Evolutionary conservation across 2,329 filamentous ascomycete genomes (phyloP).

Genomic region (Achaetomium macrosporum): DNA sequence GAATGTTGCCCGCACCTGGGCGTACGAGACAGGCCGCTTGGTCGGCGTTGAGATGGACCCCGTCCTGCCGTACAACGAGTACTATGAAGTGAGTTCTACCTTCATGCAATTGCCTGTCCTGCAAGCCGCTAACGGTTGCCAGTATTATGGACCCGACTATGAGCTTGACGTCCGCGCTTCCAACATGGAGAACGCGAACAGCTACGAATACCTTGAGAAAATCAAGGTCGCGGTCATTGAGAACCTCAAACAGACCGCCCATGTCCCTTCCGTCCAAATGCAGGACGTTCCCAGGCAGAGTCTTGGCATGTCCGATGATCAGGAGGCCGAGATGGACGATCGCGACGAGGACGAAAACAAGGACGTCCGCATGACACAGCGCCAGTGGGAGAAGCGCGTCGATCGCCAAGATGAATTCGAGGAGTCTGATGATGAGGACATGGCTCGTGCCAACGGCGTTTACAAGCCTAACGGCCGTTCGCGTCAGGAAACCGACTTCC

Average conservation of each 20-base stretch:
- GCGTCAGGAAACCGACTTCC: slow-evolving; percentile 48
- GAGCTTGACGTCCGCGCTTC: slow-evolving; percentile 83
- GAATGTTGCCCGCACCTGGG: slow-evolving; percentile 95
- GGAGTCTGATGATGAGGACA: slow-evolving; percentile 85
- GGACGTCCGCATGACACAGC: slow-evolving; percentile 75
- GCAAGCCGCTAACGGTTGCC: slow-evolving; percentile 26
- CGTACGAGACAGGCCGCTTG: slow-evolving; percentile 87
- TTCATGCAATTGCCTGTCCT: neutral
- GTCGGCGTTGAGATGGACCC: slow-evolving; percentile 76
- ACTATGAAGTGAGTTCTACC: slow-evolving; percentile 60
- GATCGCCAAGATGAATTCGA: slow-evolving; percentile 75
- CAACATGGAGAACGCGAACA: slow-evolving; percentile 88
- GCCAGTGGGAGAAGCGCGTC: slow-evolving; percentile 73
- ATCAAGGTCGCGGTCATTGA: slow-evolving; percentile 78
- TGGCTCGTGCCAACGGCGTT: slow-evolving; percentile 66
- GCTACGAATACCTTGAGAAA: slow-evolving; percentile 71
- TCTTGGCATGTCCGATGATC: slow-evolving; percentile 59
- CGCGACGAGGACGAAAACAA: slow-evolving; percentile 81
- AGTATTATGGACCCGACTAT: slow-evolving; percentile 90
- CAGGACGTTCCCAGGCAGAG: slow-evolving; percentile 64
- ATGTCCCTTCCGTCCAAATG: slow-evolving; percentile 87
- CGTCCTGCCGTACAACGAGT: slow-evolving; percentile 92
- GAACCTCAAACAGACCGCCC: slow-evolving; percentile 79
- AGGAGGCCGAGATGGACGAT: slow-evolving; percentile 60
- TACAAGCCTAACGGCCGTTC: slow-evolving; percentile 42